Base-by-base conservation (phyloP, 352 stramenopile genomes). In the Porosira glacialis region DNA sequence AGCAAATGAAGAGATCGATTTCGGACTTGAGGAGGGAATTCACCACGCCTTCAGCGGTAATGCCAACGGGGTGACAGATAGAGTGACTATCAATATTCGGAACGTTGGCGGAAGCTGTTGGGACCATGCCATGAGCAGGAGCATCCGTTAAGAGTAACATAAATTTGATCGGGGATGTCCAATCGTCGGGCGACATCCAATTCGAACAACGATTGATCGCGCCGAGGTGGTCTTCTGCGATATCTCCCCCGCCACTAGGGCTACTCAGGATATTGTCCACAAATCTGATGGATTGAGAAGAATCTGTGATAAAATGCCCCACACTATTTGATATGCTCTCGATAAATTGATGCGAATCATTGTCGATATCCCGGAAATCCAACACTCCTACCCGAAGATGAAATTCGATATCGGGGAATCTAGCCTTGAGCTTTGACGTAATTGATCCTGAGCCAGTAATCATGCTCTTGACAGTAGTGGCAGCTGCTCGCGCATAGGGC, bases 1-100 rank as follows among this genome's bases (percentile, higher is more conserved):
- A 87, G 22, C 80, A 85, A 66, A 85, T 70, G 49, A 85, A 83
- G 0, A 87, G 35, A 56, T 79, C 64, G 47, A 83, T 75, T 26
- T 75, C 77, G 58, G 74, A 81, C 17, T 41, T 36, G 4, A 87
- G 10, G 64, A 85, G 58, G 43, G 24, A 60, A 48, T 50, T 56
- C 13, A 75, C 64, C 49, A 67, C 58, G 61, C 65, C 33, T 24
- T 83, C 22, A 11, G 51, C 15, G 31, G 63, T 83, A 7, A 85
- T 22, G 19, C 75, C 75, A 63, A 26, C 39, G 39, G 80, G 75
- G 38, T 87, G 80, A 17, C 70, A 59, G 39, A 53, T 50, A 51
- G 47, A 27, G 39, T 83, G 81, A 17, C 27, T 58, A 66, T 87
- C 79, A 44, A 28, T 56, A 47, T 80, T 82, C 8, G 5, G 33